Base-by-base conservation (phyloP, 78 protist genomes). In the Creolimax fragrantissima region DNA sequence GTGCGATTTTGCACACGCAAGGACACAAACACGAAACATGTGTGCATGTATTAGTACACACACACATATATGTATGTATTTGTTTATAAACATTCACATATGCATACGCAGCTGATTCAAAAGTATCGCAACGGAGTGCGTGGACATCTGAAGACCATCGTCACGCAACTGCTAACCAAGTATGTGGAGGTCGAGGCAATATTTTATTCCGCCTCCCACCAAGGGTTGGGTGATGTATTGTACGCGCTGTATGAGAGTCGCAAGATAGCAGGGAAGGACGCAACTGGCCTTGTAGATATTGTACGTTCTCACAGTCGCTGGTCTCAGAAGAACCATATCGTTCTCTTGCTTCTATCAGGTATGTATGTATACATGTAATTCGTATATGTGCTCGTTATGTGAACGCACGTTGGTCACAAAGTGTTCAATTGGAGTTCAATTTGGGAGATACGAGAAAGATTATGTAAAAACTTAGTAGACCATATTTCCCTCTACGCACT, bases 111-210 rank as follows among this genome's bases (percentile, higher is more conserved):
- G 81, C 74, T 84, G 24, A 91, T 91, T 37, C 89, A 83, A 42
- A 45, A 41, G 84, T 91, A 84, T 85, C 90, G 94, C 35, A 44
- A 58, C 37, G 94, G 94, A 35, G 5, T 45, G 11, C 86, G 67
- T n/a, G 94, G 42, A 24, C 92, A 92, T 74, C 24, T 2, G 84
- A 86, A 85, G 89, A 2, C 3, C 35, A 44, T 88, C n/a, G 5
- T 92, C 5, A 5, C 17, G 39, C 2, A 4, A 5, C 92, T 92
- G 81, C 44, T 92, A 3, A 35, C 36, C 35, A 36, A 35, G 45
- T 94, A 74, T 89, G n/a, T 81, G 17, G 88, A 81, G 4, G 93
- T 92, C 7, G 95, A 92, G 90, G 35, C 41, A 6, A 7, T 88
- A 24, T 88, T 88, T 36, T 35, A 11, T 17, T 58, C 74, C 74